A percentile compares a stretch with the other conserved stretches of the same genome.
These are phyloP conservation scores for Herpetospermum pedunculosum DNA, from an alignment of 306 rosid genomes.

Conservation along the genomic window DNA sequence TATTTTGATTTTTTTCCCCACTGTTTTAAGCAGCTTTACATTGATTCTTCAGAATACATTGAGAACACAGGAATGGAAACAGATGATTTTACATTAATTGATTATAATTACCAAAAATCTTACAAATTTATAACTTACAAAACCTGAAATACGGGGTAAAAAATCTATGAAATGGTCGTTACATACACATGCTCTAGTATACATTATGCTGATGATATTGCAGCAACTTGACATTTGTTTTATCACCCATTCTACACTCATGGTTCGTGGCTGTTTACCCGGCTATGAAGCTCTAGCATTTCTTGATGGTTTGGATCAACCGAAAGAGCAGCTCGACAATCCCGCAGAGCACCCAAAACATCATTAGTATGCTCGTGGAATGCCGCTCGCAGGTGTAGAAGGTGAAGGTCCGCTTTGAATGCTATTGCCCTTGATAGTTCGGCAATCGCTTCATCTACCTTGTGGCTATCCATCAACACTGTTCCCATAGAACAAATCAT, in stretches of 20 bases:
- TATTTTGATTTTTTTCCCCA: neutral
- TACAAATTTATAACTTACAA: constrained; percentile 7
- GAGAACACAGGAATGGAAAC: neutral
- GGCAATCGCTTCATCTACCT: constrained; percentile 71
- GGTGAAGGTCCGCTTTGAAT: constrained; percentile 89
- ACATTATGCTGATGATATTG: neutral
- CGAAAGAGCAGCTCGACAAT: constrained; percentile 91
- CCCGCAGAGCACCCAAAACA: constrained; percentile 60
- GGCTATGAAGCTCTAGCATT: constrained; percentile 84
- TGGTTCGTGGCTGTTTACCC: constrained; percentile 81
- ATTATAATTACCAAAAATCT: constrained; percentile 11
- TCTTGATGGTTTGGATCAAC: constrained; percentile 90
- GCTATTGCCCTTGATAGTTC: constrained; percentile 78
- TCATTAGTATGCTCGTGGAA: constrained; percentile 86
- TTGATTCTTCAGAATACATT: neutral
- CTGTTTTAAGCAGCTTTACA: neutral
- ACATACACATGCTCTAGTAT: constrained; percentile 13
- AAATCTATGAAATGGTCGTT: constrained; percentile 13
- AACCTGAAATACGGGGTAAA: constrained; percentile 3
- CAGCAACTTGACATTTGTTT: constrained; percentile 4
- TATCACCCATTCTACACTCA: constrained; percentile 19
- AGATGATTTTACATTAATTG: constrained; percentile 7
- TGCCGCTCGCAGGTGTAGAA: constrained; percentile 80
- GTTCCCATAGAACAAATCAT: constrained; percentile 7
- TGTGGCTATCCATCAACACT: constrained; percentile 82